phyloP scores from a whole-genome alignment of 2,329 filamentous ascomycete genomes.

The Aureobasidium mangrovei region DNA sequence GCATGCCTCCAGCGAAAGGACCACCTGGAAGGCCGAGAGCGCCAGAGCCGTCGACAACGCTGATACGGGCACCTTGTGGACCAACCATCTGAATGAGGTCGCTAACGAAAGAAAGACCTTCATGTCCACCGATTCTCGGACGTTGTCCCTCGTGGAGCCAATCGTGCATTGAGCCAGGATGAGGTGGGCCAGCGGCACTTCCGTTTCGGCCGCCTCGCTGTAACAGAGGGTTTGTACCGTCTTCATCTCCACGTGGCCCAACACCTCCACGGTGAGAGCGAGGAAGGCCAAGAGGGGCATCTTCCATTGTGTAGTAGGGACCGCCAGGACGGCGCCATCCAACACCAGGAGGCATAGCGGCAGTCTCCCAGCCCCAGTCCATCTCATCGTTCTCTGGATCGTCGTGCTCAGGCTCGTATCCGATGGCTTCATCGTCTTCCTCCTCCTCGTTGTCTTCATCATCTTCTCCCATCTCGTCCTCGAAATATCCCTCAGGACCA shows the following conservation, averaged over 20 bases:
- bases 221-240: slow-evolving; percentile 79
- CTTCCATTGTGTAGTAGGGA: slow-evolving; percentile 10
- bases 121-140: slow-evolving; percentile 1
- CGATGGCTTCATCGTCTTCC: slow-evolving; percentile 55
- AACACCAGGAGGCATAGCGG: slow-evolving; percentile 28
- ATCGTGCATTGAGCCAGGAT: slow-evolving; percentile 7
- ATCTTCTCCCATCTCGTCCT: slow-evolving; percentile 48
- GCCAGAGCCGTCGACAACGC: slow-evolving; percentile 12
- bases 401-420: slow-evolving; percentile 42
- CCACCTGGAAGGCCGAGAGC: not conserved
- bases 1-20: slow-evolving; percentile 13
- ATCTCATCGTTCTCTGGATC: slow-evolving; percentile 26
- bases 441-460: slow-evolving; percentile 46
- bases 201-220: slow-evolving; percentile 35
- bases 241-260: slow-evolving; percentile 51
- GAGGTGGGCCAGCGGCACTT: not conserved
- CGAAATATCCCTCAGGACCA: slow-evolving; percentile 43
- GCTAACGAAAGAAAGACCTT: slow-evolving; percentile 11
- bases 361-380: slow-evolving; percentile 43
- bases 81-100: slow-evolving; percentile 17
- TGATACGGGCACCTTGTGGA: slow-evolving; percentile 10
- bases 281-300: slow-evolving; percentile 31
- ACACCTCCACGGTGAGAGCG: slow-evolving; percentile 33
- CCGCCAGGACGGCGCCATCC: slow-evolving; percentile 1
- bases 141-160: slow-evolving; percentile 1